Evolutionary conservation across 192 early-diverging fungal genomes (phyloP).

Genomic region (Backusella australiensis): DNA sequence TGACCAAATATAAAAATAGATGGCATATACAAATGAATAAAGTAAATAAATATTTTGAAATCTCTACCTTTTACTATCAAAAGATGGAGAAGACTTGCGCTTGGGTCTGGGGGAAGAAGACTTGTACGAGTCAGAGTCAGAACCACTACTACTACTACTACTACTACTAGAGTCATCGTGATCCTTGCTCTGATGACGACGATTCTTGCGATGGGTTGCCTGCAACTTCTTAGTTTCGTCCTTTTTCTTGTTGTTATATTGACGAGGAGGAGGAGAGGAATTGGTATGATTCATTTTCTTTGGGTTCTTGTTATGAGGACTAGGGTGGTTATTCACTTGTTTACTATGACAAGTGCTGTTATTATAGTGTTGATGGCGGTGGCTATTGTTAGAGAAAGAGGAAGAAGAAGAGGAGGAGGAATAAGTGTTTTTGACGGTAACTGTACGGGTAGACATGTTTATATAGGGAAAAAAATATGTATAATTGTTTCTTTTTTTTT

Average conservation of each 20-base stretch:
- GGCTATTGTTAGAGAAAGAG: not conserved
- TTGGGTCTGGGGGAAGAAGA: not conserved
- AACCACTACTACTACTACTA: not conserved
- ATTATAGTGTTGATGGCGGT: not conserved
- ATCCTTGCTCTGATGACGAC: not conserved
- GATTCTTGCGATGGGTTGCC: constrained; percentile 4
- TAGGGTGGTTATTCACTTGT: constrained; percentile 2
- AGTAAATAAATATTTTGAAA: not conserved
- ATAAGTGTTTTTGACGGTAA: not conserved
- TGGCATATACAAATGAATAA: not conserved
- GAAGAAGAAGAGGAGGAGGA: not conserved
- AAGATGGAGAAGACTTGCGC: not conserved
- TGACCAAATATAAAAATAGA: constrained; percentile 18
- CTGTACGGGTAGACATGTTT: constrained; percentile 7
- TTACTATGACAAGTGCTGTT: not conserved
- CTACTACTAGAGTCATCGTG: not conserved
- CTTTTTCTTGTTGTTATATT: constrained; percentile 6
- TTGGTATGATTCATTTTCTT: constrained; percentile 4
- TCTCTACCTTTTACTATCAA: constrained; percentile 12
- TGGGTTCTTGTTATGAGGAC: not conserved
- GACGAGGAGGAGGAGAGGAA: not conserved
- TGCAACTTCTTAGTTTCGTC: constrained; percentile 9
- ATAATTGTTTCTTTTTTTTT: not conserved
- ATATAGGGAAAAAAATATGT: not conserved
- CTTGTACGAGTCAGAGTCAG: constrained; percentile 9